These are phyloP conservation scores for Xerocomus spinulosus DNA, from an alignment of 768 basidiomycete genomes.

Conservation along the genomic window DNA sequence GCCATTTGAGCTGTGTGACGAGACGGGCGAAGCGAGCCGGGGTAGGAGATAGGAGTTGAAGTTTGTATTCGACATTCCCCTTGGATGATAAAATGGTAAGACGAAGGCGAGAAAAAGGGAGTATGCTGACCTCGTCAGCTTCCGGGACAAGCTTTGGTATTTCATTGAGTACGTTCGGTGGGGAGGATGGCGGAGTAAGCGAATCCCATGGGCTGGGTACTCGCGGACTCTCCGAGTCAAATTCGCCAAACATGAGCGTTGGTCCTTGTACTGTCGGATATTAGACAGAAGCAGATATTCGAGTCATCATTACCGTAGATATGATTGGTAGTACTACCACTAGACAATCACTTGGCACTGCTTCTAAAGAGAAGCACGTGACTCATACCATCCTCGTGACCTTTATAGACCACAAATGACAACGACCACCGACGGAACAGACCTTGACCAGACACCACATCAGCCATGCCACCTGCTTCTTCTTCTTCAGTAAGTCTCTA, in stretches of 20 bases:
- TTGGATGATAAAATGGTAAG: slow-evolving; percentile 25
- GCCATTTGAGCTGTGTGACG: slow-evolving; percentile 95
- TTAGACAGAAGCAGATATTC: slow-evolving; percentile 40
- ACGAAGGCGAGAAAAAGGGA: background rate
- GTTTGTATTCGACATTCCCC: slow-evolving; percentile 93
- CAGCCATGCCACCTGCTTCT: slow-evolving; percentile 23
- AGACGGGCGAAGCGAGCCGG: slow-evolving; percentile 75
- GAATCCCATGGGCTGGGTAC: slow-evolving; percentile 82
- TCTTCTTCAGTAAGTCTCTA: slow-evolving; percentile 22
- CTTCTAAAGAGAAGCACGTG: slow-evolving; percentile 14
- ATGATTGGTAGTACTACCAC: too few species aligned
- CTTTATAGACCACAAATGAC: too few species aligned
- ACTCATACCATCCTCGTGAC: too few species aligned
- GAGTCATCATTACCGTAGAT: slow-evolving; percentile 44
- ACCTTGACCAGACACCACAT: too few species aligned
- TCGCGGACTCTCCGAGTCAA: slow-evolving; percentile 73
- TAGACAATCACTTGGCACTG: too few species aligned
- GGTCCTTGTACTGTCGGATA: slow-evolving; percentile 7
- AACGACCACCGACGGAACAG: too few species aligned
- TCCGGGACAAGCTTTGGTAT: slow-evolving; percentile 74
- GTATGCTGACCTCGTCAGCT: slow-evolving; percentile 50
- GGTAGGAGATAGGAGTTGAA: slow-evolving; percentile 78
- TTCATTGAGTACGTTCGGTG: slow-evolving; percentile 29
- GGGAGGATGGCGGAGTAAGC: slow-evolving; percentile 49
- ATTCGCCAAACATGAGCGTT: slow-evolving; percentile 76